A percentile compares a stretch with the other conserved stretches of the same genome.
phyloP scores from a whole-genome alignment of 2,329 filamentous ascomycete genomes.

The Talaromyces funiculosus region DNA sequence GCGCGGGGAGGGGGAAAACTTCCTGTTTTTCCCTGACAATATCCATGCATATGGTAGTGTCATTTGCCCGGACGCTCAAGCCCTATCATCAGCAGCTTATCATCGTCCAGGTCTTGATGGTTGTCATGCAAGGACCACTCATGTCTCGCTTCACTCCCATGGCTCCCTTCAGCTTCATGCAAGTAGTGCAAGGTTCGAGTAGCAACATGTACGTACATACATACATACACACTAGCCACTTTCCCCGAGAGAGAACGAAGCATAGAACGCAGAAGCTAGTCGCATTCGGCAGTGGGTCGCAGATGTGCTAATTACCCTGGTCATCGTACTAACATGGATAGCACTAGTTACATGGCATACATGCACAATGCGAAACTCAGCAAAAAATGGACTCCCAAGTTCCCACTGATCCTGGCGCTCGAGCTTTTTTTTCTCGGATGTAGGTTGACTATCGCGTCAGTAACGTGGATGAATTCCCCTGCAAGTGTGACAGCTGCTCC shows the following conservation, averaged over 20 bases:
- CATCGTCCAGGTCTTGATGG: background rate
- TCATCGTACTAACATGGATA: background rate
- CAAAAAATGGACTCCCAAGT: background rate
- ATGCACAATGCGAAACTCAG: conserved; percentile 5
- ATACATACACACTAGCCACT: background rate
- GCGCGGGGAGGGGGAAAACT: background rate
- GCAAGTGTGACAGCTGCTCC: conserved; percentile 5
- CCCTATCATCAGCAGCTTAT: background rate
- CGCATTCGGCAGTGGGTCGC: background rate
- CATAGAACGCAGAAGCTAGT: background rate
- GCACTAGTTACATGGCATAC: background rate
- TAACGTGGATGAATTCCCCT: conserved; percentile 7
- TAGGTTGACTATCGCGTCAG: background rate
- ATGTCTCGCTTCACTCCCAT: background rate
- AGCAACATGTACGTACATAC: background rate
- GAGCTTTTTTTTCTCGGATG: conserved; percentile 4
- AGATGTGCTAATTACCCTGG: background rate
- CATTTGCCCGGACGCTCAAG: background rate
- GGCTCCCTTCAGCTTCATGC: conserved; percentile 8
- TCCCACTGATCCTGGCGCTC: conserved; percentile 3
- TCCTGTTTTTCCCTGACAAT: background rate
- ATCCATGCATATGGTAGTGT: background rate
- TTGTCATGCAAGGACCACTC: conserved; percentile 3
- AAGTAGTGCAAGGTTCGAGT: background rate
- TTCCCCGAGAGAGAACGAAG: background rate